These are phyloP conservation scores for Fusarium sp. DNA, from an alignment of 2,329 filamentous ascomycete genomes.

Conservation along the genomic window DNA sequence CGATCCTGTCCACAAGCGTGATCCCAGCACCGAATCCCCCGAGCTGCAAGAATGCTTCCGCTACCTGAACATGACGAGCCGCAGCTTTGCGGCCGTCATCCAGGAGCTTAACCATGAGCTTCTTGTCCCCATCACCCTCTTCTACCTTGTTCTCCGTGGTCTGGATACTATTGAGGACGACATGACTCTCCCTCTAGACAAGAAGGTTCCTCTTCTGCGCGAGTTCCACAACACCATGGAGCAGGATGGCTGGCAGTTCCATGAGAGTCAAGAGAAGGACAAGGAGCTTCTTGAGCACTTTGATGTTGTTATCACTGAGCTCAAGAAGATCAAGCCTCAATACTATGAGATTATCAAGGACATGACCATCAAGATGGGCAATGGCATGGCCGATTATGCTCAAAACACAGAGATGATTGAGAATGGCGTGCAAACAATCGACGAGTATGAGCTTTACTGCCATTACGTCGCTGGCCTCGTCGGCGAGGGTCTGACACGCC, in stretches of 20 bases:
- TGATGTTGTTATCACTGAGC: conserved; percentile 85
- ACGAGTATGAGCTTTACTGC: conserved; percentile 96
- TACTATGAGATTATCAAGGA: conserved; percentile 92
- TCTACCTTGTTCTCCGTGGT: conserved; percentile 92
- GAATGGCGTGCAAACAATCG: conserved; percentile 83
- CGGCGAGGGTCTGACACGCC: conserved; percentile 88
- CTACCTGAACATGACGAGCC: conserved; percentile 87
- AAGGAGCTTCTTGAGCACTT: conserved; percentile 93
- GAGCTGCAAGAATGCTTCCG: conserved; percentile 87
- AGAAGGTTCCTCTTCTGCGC: conserved; percentile 88
- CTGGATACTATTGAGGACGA: conserved; percentile 99
- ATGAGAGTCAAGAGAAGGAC: conserved; percentile 93
- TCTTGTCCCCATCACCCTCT: conserved; percentile 86
- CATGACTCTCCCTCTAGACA: conserved; percentile 85
- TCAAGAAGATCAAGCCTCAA: conserved; percentile 85
- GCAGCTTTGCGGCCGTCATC: conserved; percentile 93
- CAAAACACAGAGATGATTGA: conserved; percentile 84
- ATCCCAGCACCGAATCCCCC: conserved; percentile 78
- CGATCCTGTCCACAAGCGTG: conserved; percentile 88
- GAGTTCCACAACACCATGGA: conserved; percentile 84
- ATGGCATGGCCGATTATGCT: conserved; percentile 97
- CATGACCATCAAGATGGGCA: conserved; percentile 94
- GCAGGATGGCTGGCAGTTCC: conserved; percentile 90
- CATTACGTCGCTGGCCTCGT: conserved; percentile 99
- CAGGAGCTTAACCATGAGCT: conserved; percentile 96